A percentile compares a stretch with the other conserved stretches of the same genome.
Conservation (phyloP, 177 flowering plant genomes). For the Tripterygium wilfordii region DNA sequence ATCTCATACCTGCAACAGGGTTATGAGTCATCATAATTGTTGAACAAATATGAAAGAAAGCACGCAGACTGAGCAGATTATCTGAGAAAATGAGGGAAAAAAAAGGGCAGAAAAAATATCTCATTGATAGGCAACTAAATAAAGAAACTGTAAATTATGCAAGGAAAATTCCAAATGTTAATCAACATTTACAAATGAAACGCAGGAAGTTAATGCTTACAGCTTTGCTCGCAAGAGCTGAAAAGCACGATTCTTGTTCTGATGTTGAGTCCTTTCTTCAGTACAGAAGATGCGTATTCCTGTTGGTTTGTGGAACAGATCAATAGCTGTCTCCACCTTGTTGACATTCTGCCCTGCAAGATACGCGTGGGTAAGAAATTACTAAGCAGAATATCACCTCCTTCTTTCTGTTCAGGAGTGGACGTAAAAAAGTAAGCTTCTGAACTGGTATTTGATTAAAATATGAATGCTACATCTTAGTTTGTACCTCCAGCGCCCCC, state of each 20-base stretch:
- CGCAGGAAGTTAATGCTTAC: conserved; percentile 34
- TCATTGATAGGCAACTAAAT: too few species aligned
- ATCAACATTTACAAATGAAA: neutral
- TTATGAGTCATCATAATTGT: neutral
- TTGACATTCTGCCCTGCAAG: conserved; percentile 96
- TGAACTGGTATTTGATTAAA: neutral
- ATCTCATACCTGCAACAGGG: conserved; percentile 73
- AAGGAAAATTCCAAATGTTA: too few species aligned
- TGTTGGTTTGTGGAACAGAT: conserved; percentile 93
- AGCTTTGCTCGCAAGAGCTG: conserved; percentile 92
- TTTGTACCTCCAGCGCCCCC: conserved; percentile 98
- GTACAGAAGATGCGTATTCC: conserved; percentile 98
- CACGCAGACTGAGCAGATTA: too few species aligned
- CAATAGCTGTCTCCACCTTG: conserved; percentile 99
- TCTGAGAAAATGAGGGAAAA: too few species aligned
- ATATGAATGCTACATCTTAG: neutral
- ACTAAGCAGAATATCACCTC: neutral
- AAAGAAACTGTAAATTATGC: too few species aligned
- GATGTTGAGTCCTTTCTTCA: conserved; percentile 90
- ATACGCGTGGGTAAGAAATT: conserved; percentile 10
- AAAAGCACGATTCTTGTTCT: conserved; percentile 74
- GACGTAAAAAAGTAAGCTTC: too few species aligned
- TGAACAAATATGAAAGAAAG: neutral
- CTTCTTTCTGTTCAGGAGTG: too few species aligned
- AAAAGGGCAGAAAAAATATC: too few species aligned